Evolutionary conservation across 2,329 filamentous ascomycete genomes (phyloP).

Genomic region (Decorospora gaudefroyi): DNA sequence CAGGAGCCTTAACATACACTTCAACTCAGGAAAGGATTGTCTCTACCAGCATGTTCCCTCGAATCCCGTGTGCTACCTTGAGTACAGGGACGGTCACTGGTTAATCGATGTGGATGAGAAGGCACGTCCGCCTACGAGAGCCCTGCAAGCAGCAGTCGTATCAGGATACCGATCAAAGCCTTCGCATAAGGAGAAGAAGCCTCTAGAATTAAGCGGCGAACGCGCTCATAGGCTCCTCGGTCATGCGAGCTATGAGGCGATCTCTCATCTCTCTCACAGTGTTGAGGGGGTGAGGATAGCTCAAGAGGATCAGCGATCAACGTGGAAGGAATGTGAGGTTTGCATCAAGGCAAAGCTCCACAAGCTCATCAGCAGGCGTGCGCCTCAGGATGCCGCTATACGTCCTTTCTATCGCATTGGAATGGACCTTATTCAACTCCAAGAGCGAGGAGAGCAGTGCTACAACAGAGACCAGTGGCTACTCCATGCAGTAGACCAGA

Average conservation of each 20-base stretch:
- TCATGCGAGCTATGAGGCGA: neutral
- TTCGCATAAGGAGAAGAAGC: neutral
- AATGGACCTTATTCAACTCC: slow-evolving; percentile 13
- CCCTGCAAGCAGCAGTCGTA: neutral
- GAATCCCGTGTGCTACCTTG: slow-evolving; percentile 3
- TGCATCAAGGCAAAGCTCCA: slow-evolving; percentile 7
- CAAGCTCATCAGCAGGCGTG: slow-evolving; percentile 3
- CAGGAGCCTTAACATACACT: slow-evolving; percentile 9
- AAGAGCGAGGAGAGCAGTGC: slow-evolving; percentile 8
- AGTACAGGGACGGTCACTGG: slow-evolving; percentile 14
- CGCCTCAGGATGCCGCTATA: neutral
- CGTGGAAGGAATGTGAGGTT: slow-evolving; percentile 1
- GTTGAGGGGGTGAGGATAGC: neutral
- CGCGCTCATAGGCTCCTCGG: neutral
- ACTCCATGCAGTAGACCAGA: slow-evolving; percentile 6
- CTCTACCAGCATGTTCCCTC: slow-evolving; percentile 4
- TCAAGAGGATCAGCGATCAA: neutral
- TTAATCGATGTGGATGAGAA: slow-evolving; percentile 3
- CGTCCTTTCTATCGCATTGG: slow-evolving; percentile 6
- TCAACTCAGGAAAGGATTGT: slow-evolving; percentile 11
- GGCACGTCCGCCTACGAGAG: neutral
- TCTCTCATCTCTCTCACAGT: neutral
- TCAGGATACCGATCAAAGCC: neutral
- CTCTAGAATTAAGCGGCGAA: neutral
- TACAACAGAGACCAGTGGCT: slow-evolving; percentile 9